Percentiles rank a stretch among this genome's conserved stretches.
phyloP scores from a whole-genome alignment of 2,329 filamentous ascomycete genomes.

The Diaporthe australafricana region DNA sequence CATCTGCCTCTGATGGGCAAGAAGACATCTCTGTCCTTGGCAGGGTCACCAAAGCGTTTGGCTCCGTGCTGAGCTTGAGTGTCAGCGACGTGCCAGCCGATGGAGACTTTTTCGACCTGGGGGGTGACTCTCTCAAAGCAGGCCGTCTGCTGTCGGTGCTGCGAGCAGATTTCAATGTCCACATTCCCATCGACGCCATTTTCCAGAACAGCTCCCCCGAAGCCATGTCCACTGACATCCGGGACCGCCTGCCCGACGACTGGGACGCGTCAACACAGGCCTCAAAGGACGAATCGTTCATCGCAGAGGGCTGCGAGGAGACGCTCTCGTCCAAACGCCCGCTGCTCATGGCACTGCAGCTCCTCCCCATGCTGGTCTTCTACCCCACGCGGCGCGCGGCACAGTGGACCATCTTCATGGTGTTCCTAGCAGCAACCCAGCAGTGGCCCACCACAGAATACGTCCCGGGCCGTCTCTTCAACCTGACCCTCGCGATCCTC shows the following conservation, averaged over 20 bases:
- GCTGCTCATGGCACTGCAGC: constrained; percentile 60
- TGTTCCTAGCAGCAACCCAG: constrained; percentile 55
- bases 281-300: neutral
- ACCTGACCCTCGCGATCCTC: constrained; percentile 58
- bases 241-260: neutral
- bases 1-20: constrained; percentile 30
- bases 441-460: constrained; percentile 52
- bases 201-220: constrained; percentile 61
- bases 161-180: constrained; percentile 58
- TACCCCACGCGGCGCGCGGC: constrained; percentile 63
- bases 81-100: constrained; percentile 51
- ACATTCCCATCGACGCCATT: constrained; percentile 62
- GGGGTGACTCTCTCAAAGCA: constrained; percentile 65
- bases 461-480: constrained; percentile 59
- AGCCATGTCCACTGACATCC: constrained; percentile 47
- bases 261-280: neutral
- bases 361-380: constrained; percentile 60
- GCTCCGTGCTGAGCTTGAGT: constrained; percentile 55
- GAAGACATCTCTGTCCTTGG: constrained; percentile 46
- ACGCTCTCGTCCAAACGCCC: constrained; percentile 62
- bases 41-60: constrained; percentile 57
- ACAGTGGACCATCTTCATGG: constrained; percentile 65
- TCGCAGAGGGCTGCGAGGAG: constrained; percentile 37
- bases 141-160: constrained; percentile 63
- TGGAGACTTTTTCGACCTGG: constrained; percentile 64